Conservation (phyloP, 2,329 filamentous ascomycete genomes). For the Penicillium hordei region DNA sequence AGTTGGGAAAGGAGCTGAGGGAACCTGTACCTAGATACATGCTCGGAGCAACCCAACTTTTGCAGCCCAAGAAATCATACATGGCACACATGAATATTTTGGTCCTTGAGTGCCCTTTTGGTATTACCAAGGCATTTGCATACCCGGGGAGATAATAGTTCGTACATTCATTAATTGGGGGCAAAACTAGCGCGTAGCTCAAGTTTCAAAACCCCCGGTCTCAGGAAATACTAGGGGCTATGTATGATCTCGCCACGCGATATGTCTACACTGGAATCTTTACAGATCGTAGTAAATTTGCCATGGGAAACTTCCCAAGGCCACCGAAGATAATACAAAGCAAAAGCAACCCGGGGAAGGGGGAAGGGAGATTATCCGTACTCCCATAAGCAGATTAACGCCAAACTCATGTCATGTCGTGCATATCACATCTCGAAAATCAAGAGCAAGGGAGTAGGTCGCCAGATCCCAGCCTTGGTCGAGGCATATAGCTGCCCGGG, state of each 20-base stretch:
- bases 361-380: background rate
- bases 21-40: too few relatives aligned
- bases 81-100: too few relatives aligned
- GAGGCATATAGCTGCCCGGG: background rate
- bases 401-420: constrained; percentile 24
- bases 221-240: background rate
- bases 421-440: constrained; percentile 16
- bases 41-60: too few relatives aligned
- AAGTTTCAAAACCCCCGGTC: background rate
- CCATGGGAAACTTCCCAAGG: background rate
- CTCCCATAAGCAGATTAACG: constrained; percentile 19
- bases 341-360: background rate
- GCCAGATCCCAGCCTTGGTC: background rate
- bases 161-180: background rate
- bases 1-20: too few relatives aligned
- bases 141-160: too few relatives aligned
- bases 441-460: background rate
- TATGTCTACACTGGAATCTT: background rate
- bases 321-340: background rate
- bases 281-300: background rate
- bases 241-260: background rate
- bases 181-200: background rate
- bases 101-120: too few relatives aligned
- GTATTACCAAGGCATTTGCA: too few relatives aligned
- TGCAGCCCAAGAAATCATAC: too few relatives aligned